phyloP scores from a whole-genome alignment of 2,329 filamentous ascomycete genomes.

The Fusarium euwallaceae region DNA sequence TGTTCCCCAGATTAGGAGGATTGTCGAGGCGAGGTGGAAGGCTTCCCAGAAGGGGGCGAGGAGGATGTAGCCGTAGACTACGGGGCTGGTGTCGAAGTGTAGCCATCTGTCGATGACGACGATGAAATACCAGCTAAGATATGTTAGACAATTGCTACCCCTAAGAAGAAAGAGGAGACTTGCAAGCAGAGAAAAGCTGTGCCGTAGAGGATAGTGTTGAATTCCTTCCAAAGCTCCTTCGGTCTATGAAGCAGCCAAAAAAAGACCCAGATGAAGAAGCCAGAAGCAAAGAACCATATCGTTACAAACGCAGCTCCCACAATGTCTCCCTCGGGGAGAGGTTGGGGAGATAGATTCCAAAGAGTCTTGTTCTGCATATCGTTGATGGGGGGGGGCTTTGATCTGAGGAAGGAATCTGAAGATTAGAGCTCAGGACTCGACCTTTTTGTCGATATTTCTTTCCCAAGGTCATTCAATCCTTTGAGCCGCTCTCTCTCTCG shows the following conservation, averaged over 20 bases:
- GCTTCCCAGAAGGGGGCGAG: slow-evolving; percentile 20
- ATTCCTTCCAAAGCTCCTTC: slow-evolving; percentile 15
- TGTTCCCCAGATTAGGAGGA: slow-evolving; percentile 26
- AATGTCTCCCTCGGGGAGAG: slow-evolving; percentile 7
- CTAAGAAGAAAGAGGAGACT: not conserved
- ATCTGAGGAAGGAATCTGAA: not conserved
- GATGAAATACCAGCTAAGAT: slow-evolving; percentile 14
- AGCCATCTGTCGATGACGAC: slow-evolving; percentile 24
- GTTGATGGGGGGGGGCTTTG: too few species aligned
- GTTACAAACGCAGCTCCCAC: slow-evolving; percentile 17
- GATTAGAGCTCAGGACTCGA: not conserved
- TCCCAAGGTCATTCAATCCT: not conserved
- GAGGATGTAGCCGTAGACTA: slow-evolving; percentile 25
- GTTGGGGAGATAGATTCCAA: slow-evolving; percentile 3
- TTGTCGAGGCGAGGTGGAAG: slow-evolving; percentile 20
- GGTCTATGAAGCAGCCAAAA: not conserved
- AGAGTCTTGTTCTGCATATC: slow-evolving; percentile 26
- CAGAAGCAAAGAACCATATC: slow-evolving; percentile 16
- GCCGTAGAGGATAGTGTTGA: slow-evolving; percentile 15
- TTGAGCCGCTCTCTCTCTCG: not conserved
- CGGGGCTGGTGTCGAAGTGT: slow-evolving; percentile 9
- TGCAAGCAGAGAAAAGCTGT: slow-evolving; percentile 8
- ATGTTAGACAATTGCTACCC: not conserved
- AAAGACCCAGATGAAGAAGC: not conserved
- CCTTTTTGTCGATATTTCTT: not conserved